Evolutionary conservation across 164 flowering plant genomes (phyloP).

Genomic region (Cinnamomum micranthum): DNA sequence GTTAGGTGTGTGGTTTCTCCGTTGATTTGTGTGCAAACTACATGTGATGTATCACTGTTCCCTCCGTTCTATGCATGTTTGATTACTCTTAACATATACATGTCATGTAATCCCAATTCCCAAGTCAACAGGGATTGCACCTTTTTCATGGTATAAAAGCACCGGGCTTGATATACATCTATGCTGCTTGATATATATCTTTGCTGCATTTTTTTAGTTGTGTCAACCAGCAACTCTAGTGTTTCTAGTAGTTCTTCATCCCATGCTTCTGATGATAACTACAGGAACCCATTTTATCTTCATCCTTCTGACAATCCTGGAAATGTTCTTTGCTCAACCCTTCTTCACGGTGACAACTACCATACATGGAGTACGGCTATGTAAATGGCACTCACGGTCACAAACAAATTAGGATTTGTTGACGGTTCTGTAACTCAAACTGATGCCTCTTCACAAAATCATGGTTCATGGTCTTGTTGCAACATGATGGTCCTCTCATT

Average conservation of each 20-base stretch:
- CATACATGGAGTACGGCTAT: not conserved
- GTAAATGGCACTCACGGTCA: not conserved
- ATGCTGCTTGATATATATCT: not conserved
- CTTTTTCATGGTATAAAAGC: slow-evolving; percentile 2
- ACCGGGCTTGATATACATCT: not conserved
- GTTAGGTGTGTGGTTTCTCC: no score
- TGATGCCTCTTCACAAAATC: not conserved
- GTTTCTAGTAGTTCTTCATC: not conserved
- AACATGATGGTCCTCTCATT: slow-evolving; percentile 6
- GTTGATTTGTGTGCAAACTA: no score
- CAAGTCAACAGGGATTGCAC: no score
- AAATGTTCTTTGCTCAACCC: not conserved
- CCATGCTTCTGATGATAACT: not conserved
- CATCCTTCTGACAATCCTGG: slow-evolving; percentile 4
- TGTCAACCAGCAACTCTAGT: not conserved
- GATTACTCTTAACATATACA: no score
- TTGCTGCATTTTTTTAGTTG: not conserved
- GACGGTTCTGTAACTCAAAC: slow-evolving; percentile 4
- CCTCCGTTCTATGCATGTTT: no score
- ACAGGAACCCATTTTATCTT: not conserved
- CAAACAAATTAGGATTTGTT: slow-evolving; percentile 9
- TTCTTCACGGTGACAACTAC: slow-evolving; percentile 1
- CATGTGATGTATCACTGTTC: not conserved
- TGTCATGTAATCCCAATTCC: no score
- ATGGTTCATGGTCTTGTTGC: not conserved